These are phyloP conservation scores for Backusella tuberculispora DNA, from an alignment of 192 early-diverging fungal species.

Conservation along the genomic window DNA sequence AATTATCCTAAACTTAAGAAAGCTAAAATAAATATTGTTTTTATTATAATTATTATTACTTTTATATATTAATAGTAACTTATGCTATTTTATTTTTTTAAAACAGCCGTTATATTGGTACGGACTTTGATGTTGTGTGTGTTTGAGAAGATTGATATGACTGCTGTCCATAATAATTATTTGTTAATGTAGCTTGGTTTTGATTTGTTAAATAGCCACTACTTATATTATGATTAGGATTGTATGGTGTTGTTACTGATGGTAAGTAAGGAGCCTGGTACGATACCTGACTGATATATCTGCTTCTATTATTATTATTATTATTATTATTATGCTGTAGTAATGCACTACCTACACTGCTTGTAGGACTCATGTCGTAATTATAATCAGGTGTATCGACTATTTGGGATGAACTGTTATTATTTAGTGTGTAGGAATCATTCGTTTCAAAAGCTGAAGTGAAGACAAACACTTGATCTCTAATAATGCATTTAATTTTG, in stretches of 20 bases:
- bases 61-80: no score
- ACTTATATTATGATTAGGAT: background rate
- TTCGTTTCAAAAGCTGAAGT: slow-evolving; percentile 31
- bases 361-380: background rate
- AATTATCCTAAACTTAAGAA: no score
- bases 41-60: no score
- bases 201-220: background rate
- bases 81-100: no score
- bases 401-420: background rate
- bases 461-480: slow-evolving; percentile 44
- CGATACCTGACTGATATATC: background rate
- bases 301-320: background rate
- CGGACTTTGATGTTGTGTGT: background rate
- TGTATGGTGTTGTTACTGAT: background rate
- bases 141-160: background rate
- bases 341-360: background rate
- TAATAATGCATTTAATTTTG: slow-evolving; percentile 24
- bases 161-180: background rate
- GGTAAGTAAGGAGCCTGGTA: no score
- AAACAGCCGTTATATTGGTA: no score
- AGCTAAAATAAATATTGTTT: no score
- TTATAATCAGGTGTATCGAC: background rate
- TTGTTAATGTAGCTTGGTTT: background rate
- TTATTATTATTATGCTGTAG: background rate
- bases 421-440: background rate